Evolutionary conservation across 257 asterid species (phyloP).

Genomic region (Capsicum baccatum): DNA sequence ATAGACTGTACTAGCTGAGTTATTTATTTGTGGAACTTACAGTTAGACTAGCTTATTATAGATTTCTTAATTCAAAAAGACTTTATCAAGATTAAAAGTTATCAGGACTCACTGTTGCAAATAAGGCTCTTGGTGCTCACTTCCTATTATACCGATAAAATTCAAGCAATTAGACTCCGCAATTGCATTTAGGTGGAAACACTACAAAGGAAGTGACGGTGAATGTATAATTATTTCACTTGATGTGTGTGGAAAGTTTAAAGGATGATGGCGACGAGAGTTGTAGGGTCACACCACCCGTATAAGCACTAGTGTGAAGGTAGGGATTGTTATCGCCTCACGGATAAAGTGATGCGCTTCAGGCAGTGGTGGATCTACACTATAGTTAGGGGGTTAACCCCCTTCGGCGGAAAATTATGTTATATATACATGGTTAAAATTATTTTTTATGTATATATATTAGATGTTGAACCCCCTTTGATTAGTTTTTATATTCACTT

Average conservation of each 20-base stretch:
- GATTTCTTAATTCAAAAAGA: background rate
- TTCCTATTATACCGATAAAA: background rate
- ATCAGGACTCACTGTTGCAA: background rate
- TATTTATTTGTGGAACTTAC: slow-evolving; percentile 1
- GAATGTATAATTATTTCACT: background rate
- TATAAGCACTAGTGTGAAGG: background rate
- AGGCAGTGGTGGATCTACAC: background rate
- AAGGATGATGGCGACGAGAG: slow-evolving; percentile 1
- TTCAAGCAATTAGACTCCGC: background rate
- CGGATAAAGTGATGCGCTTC: background rate
- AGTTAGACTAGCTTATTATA: background rate
- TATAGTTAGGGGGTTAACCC: too few species aligned
- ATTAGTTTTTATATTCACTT: too few species aligned
- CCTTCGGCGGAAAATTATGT: too few species aligned
- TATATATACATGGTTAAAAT: too few species aligned
- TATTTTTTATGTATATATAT: too few species aligned
- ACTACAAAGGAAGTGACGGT: background rate
- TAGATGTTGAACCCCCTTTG: too few species aligned
- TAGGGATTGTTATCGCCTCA: slow-evolving; percentile 1
- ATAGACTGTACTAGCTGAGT: background rate
- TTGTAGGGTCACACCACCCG: background rate
- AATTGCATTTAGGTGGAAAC: background rate
- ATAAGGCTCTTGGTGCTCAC: too few species aligned
- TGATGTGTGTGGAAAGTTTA: background rate
- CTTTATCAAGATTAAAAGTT: background rate